Percentiles rank a stretch among this genome's conserved stretches.
Conservation (phyloP, 176 grass and related monocot species). For the Raddia guianensis region DNA sequence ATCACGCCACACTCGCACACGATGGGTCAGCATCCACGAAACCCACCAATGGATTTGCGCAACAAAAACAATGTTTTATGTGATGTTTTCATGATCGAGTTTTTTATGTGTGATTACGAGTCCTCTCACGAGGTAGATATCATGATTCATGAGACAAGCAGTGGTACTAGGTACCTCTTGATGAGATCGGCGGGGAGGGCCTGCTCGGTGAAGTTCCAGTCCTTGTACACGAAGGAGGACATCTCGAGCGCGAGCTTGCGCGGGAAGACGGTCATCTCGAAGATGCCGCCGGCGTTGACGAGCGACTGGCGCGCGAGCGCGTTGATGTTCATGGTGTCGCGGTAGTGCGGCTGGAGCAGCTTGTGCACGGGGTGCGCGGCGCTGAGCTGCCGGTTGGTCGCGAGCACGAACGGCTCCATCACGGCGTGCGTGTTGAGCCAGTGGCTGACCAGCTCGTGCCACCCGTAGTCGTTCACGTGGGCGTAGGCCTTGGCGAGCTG, state of each 20-base stretch:
- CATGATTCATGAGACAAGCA: too few species aligned
- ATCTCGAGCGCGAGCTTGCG: conserved; percentile 41
- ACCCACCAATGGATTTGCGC: too few species aligned
- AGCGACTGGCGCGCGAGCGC: conserved; percentile 40
- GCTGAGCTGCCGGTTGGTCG: conserved; percentile 52
- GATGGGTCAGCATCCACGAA: too few species aligned
- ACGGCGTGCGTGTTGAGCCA: conserved; percentile 57
- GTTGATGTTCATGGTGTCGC: conserved; percentile 62
- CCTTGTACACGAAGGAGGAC: conserved; percentile 48
- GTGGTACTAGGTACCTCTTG: conserved; percentile 8
- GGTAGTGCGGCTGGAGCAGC: conserved; percentile 52
- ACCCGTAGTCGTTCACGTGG: conserved; percentile 47
- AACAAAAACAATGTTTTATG: too few species aligned
- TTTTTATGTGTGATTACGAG: too few species aligned
- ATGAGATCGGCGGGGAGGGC: conserved; percentile 50
- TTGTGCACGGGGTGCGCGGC: conserved; percentile 49
- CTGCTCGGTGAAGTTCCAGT: conserved; percentile 54
- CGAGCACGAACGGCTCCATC: conserved; percentile 53
- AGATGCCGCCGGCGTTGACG: conserved; percentile 45
- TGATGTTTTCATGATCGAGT: too few species aligned
- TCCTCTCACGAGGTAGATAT: too few species aligned
- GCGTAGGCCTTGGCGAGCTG: conserved; percentile 53
- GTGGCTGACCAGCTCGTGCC: conserved; percentile 58
- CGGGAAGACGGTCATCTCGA: conserved; percentile 49
- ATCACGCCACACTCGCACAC: too few species aligned